Base-by-base conservation (phyloP, 1,139 yeast species). In the Kluyveromyces sp. region DNA sequence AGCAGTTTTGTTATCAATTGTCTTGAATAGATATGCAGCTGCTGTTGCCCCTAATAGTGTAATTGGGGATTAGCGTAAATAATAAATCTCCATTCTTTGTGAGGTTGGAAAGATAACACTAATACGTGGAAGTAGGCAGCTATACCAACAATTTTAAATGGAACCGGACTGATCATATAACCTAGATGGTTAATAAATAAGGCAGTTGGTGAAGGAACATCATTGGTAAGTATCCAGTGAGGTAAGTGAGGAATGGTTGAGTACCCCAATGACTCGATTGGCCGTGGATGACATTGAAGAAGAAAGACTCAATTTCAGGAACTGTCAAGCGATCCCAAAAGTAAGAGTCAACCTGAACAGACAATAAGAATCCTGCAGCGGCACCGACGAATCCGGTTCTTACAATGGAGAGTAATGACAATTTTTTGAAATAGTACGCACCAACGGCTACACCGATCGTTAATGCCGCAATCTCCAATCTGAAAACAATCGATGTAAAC, bases 81-180 rank as follows among this genome's bases (percentile, higher is more conserved):
- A 45, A 92, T 79, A 56, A 90, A 92, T 55, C 97, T 75, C 96
- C 96, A 88, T 69, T 92, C 97, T 63, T 90, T 92, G 57, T 90
- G 97, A 1, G 95, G 92, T 62, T 85, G 95, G 47, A 83, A 63
- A 0, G 97, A 89, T 75, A 89, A 75, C 2, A 77, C 61, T 2
- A 70, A 55, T 31, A 88, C 73, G 60, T 70, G 90, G 7, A 78
- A 45, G 3, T 80, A 35, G 0, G 84, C 67, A 0, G 88, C 69
- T 6, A 72, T 54, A 0, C 74, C 67, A 8, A 73, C 54, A 3
- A 73, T 58, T 28, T 69, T 69, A 42, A 75, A 54, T 31, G 58
- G 65, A 25, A 64, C 57, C 33, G 67, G 66, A 47, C 67, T 73
- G 42, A 64, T 61, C 41, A 56, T 64, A 44, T 55, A 59, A 7